These are phyloP conservation scores for Blastobotrys attinorum DNA, from an alignment of 805 yeast species.

Conservation along the genomic window DNA sequence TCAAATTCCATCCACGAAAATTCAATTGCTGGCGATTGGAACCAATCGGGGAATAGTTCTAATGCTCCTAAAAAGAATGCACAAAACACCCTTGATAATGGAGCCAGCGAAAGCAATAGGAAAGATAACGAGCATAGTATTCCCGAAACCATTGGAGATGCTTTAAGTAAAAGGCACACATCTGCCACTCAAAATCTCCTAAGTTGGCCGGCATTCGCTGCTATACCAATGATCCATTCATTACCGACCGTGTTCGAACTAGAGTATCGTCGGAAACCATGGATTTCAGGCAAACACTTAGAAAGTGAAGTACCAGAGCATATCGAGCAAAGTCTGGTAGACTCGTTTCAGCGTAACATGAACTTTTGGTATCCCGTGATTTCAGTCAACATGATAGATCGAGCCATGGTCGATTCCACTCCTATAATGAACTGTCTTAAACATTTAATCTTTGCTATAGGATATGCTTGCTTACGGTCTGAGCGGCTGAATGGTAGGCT, in stretches of 20 bases:
- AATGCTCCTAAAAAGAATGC: no score
- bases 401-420: not conserved
- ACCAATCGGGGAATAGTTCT: no score
- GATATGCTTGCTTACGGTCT: constrained; percentile 5
- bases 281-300: not conserved
- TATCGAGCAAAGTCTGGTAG: not conserved
- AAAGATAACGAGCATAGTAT: no score
- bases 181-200: constrained; percentile 9
- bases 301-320: not conserved
- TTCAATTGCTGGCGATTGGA: not conserved
- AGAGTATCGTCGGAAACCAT: constrained; percentile 4
- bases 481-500: constrained; percentile 1
- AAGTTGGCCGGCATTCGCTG: constrained; percentile 4
- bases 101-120: no score
- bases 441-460: constrained; percentile 6
- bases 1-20: not conserved
- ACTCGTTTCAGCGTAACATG: constrained; percentile 8
- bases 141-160: no score
- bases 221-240: constrained; percentile 4
- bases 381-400: constrained; percentile 1
- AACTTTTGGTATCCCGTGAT: constrained; percentile 12
- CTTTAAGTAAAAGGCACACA: constrained; percentile 5
- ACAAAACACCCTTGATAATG: no score
- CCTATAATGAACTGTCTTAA: constrained; percentile 3
- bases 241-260: constrained; percentile 4